Evolutionary conservation across 768 basidiomycete species (phyloP), one percentile per base, ranked within the genome.

Genomic region (Paxillus ammoniavirescens): DNA sequence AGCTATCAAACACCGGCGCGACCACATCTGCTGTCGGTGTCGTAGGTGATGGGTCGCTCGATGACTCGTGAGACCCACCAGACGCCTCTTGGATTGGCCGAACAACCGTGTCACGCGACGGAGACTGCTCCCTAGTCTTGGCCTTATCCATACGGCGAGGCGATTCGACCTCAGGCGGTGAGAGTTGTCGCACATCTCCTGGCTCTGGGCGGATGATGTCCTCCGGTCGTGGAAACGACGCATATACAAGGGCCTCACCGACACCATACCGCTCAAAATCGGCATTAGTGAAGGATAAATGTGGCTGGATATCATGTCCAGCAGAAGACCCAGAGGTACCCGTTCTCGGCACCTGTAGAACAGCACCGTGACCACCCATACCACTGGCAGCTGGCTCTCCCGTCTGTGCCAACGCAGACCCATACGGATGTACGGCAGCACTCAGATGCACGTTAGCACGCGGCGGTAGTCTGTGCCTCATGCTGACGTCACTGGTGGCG

Each of bases 181-280:
- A 14, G 23, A 12, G 23, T 15, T 3, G 23, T 43, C 52, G 43
- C 31, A 26, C 4, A 26, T 30, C 33, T 5, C 14, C 28, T 17
- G 12, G 40, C 7, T 48, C 37, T 42, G 21, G 8, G 8, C 35
- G 41, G 4, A 26, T 1, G 10, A 15, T 18, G 8, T 28, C 41
- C 3, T 21, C 28, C 26, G 56, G 13, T 10, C 17, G 47, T 4
- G 57, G 44, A 43, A 43, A 55, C 41, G 72, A 71, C 53, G 78
- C 72, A 60, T 79, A 78, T 2, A 77, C 78, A 35, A 91, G 73
- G 15, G 82, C 81, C 55, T 88, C 86, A 8, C 81, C 86, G 8
- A 89, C 77, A 10, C 82, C 84, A 38, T 83, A 79, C 23, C 70
- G 77, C 67, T 81, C 78, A 55, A 78, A 70, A 36, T 72, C 57